Percentiles rank a stretch among this genome's conserved stretches.
phyloP scores from a whole-genome alignment of 163 green algal genomes.

The Chloromonas sp. region DNA sequence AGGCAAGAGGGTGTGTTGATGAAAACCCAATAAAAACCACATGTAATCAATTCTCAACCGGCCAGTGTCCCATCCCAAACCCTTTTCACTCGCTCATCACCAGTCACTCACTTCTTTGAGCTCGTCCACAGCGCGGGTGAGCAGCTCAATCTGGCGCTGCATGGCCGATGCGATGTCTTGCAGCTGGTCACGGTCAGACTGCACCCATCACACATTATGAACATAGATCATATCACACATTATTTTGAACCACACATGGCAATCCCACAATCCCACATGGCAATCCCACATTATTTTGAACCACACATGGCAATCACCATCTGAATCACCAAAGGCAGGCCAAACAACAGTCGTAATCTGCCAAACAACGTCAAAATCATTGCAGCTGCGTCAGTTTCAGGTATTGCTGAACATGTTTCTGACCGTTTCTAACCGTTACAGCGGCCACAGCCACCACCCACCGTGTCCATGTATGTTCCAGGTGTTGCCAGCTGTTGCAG shows the following conservation, averaged over 20 bases:
- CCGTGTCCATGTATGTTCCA: not conserved
- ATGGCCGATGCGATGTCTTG: conserved; percentile 36
- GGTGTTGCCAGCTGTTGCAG: not conserved
- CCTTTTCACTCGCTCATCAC: too few relatives aligned
- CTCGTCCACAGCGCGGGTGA: conserved; percentile 40
- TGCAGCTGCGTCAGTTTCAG: too few relatives aligned
- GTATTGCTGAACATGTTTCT: too few relatives aligned
- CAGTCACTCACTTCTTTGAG: conserved; percentile 36
- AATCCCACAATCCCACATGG: not conserved
- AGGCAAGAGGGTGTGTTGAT: not conserved
- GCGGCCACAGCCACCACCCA: not conserved
- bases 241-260: not conserved
- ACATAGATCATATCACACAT: too few relatives aligned
- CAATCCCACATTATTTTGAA: not conserved
- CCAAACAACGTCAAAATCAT: too few relatives aligned
- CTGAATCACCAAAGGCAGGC: not conserved
- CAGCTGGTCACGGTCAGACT: conserved; percentile 3
- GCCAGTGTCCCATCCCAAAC: too few relatives aligned
- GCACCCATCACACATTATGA: not conserved
- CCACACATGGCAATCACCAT: not conserved
- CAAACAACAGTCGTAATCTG: not conserved
- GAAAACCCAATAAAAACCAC: too few relatives aligned
- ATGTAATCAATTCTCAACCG: too few relatives aligned
- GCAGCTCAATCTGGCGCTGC: conserved; percentile 41
- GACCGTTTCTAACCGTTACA: too few relatives aligned